phyloP scores from a whole-genome alignment of 2,329 filamentous ascomycete genomes.

The Dichotomopilus funicola region DNA sequence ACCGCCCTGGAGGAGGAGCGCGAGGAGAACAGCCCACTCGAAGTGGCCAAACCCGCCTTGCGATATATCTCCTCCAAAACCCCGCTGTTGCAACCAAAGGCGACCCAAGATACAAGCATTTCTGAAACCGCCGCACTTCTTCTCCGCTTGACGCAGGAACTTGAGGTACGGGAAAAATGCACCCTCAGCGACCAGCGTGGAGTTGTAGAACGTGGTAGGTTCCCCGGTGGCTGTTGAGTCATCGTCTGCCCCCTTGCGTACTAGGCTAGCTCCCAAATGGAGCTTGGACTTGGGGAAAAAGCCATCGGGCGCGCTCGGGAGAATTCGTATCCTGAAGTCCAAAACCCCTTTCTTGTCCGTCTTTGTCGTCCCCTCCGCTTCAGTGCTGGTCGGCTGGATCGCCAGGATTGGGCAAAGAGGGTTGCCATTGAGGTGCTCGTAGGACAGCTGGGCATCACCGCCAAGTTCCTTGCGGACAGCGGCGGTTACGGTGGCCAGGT shows the following conservation, averaged over 20 bases:
- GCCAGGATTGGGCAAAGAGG: slow-evolving; percentile 63
- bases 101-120: slow-evolving; percentile 83
- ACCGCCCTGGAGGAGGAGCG: slow-evolving; percentile 72
- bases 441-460: slow-evolving; percentile 51
- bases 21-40: slow-evolving; percentile 79
- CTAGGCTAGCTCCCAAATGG: slow-evolving; percentile 60
- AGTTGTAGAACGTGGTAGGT: slow-evolving; percentile 83
- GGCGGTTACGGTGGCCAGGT: slow-evolving; percentile 72
- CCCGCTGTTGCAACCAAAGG: slow-evolving; percentile 83
- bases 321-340: slow-evolving; percentile 62
- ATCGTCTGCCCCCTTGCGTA: slow-evolving; percentile 49
- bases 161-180: slow-evolving; percentile 69
- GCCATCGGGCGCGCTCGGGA: slow-evolving; percentile 63
- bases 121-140: slow-evolving; percentile 63
- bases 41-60: slow-evolving; percentile 86
- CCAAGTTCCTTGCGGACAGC: slow-evolving; percentile 55
- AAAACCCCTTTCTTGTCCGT: slow-evolving; percentile 27
- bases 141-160: slow-evolving; percentile 62
- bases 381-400: slow-evolving; percentile 34
- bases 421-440: slow-evolving; percentile 65
- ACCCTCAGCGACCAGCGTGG: slow-evolving; percentile 71
- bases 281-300: slow-evolving; percentile 69
- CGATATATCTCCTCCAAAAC: slow-evolving; percentile 63
- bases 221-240: slow-evolving; percentile 36
- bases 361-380: slow-evolving; percentile 19